Evolutionary conservation across 1,284 basidiomycete genomes (phyloP).

Genomic region (Somion occarium): DNA sequence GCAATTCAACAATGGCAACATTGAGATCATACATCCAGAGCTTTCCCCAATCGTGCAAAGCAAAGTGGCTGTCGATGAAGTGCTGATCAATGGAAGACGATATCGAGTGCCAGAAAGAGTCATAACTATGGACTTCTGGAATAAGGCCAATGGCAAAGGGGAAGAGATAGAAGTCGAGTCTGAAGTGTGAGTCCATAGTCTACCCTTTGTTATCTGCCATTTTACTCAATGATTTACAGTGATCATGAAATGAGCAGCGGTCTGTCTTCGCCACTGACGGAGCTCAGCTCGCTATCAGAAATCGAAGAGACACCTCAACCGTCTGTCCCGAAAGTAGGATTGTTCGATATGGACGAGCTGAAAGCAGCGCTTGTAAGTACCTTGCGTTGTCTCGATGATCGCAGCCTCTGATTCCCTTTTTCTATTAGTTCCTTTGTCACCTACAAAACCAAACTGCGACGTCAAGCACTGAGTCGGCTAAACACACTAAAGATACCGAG

Average conservation of each 20-base stretch:
- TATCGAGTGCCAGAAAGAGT: slow-evolving; percentile 94
- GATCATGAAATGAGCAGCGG: slow-evolving; percentile 36
- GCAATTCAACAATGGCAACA: slow-evolving; percentile 87
- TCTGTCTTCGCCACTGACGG: slow-evolving; percentile 70
- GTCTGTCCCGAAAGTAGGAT: slow-evolving; percentile 14
- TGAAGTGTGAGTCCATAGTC: neutral
- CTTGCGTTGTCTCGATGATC: neutral
- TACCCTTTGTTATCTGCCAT: too few species aligned
- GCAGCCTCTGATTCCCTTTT: neutral
- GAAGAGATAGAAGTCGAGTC: slow-evolving; percentile 15
- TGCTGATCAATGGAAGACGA: slow-evolving; percentile 77
- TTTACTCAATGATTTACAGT: too few species aligned
- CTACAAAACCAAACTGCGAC: neutral
- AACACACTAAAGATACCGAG: neutral
- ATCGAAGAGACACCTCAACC: slow-evolving; percentile 34
- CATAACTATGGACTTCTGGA: slow-evolving; percentile 95
- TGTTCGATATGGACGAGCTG: slow-evolving; percentile 35
- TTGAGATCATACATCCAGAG: slow-evolving; percentile 78
- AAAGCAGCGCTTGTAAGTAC: slow-evolving; percentile 31
- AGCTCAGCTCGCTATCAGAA: slow-evolving; percentile 68
- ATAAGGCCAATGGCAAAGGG: slow-evolving; percentile 55
- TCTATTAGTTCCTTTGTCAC: slow-evolving; percentile 1
- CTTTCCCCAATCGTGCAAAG: slow-evolving; percentile 33
- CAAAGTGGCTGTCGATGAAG: slow-evolving; percentile 64
- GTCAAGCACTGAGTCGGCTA: too few species aligned